Evolutionary conservation across 768 basidiomycete species (phyloP).

Genomic region (Naganishia antarctica): DNA sequence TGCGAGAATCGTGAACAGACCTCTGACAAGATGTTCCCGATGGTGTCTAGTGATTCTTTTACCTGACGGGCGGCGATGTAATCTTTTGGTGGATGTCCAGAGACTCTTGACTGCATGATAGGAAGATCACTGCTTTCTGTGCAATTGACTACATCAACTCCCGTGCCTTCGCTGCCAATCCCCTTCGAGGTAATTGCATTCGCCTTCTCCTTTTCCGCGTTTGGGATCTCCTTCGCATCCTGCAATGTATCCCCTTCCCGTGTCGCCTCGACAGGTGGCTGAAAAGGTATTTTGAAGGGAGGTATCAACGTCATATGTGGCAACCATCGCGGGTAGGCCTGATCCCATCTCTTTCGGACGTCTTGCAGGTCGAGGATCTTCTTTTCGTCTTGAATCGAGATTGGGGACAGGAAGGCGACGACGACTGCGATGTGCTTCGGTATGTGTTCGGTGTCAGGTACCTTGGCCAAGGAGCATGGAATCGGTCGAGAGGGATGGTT

Average conservation of each 20-base stretch:
- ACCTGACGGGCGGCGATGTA: no score
- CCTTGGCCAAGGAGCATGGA: not conserved
- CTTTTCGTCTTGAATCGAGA: not conserved
- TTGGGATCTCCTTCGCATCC: no score
- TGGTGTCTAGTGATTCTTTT: not conserved
- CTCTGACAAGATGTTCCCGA: not conserved
- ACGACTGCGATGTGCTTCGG: not conserved
- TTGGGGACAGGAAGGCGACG: not conserved
- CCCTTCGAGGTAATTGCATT: no score
- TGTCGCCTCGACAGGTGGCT: no score
- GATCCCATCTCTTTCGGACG: constrained; percentile 12
- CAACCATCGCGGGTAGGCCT: constrained; percentile 8
- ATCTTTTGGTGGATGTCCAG: no score
- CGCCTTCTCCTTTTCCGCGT: no score
- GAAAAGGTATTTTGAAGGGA: not conserved
- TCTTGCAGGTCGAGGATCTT: constrained; percentile 1
- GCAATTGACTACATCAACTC: no score
- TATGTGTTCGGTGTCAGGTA: no score
- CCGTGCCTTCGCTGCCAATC: no score
- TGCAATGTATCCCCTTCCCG: not conserved
- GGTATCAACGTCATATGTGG: constrained; percentile 11
- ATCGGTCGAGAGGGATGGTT: not conserved
- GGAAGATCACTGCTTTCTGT: no score
- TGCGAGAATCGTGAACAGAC: not conserved
- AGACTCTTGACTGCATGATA: no score